Conservation (phyloP, 2,329 filamentous ascomycete species). For the Alternaria solani region DNA sequence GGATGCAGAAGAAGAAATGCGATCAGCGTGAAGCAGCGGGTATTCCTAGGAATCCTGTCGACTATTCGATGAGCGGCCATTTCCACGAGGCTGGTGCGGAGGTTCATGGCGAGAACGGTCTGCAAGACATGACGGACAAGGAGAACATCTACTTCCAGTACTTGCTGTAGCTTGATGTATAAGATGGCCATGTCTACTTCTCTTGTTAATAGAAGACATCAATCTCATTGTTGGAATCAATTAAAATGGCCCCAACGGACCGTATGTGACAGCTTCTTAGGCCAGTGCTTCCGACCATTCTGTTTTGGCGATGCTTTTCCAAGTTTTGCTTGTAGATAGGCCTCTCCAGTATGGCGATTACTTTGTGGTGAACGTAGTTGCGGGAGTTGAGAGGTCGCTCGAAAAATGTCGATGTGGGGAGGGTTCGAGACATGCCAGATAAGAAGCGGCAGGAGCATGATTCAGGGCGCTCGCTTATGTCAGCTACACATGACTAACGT, state of each 20-base stretch:
- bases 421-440: background rate
- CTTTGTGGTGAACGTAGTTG: no score
- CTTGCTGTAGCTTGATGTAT: slow-evolving; percentile 12
- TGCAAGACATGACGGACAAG: slow-evolving; percentile 35
- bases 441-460: background rate
- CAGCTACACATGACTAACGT: background rate
- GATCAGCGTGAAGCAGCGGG: slow-evolving; percentile 32
- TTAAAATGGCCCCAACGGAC: no score
- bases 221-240: background rate
- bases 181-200: background rate
- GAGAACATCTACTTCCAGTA: slow-evolving; percentile 35
- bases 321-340: background rate
- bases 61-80: slow-evolving; percentile 29
- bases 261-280: background rate
- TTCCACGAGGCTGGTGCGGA: slow-evolving; percentile 29
- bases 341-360: background rate
- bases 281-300: no score
- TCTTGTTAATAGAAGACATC: background rate
- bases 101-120: slow-evolving; percentile 32
- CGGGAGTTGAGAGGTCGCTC: background rate
- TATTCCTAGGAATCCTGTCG: slow-evolving; percentile 26
- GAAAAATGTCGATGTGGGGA: background rate
- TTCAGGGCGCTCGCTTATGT: background rate
- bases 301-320: background rate
- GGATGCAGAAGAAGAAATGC: slow-evolving; percentile 33